Percentiles rank a stretch among this genome's conserved stretches.
These are phyloP conservation scores for Mollisia scopiformis DNA, from an alignment of 2,329 filamentous ascomycete genomes.

Conservation along the genomic window DNA sequence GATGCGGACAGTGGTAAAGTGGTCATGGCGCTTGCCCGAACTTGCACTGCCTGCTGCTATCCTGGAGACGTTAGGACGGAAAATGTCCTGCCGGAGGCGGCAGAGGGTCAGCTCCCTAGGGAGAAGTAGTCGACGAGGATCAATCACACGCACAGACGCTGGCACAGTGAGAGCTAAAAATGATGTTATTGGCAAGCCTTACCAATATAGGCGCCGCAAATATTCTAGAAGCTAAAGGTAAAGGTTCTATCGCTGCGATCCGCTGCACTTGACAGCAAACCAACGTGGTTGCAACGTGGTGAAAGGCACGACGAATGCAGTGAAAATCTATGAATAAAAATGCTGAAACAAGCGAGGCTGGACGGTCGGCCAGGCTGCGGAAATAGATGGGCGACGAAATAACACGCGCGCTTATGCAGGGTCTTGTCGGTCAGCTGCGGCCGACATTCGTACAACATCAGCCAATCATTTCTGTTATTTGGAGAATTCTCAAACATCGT, in stretches of 20 bases:
- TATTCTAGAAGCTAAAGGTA: no score
- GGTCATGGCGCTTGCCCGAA: conserved; percentile 9
- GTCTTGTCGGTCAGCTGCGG: conserved; percentile 1
- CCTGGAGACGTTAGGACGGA: conserved; percentile 2
- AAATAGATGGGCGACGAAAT: conserved; percentile 9
- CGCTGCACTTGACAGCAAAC: not conserved
- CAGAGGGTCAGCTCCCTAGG: not conserved
- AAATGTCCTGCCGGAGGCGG: not conserved
- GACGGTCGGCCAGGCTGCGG: not conserved
- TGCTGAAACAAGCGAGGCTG: conserved; percentile 19
- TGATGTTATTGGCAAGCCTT: not conserved
- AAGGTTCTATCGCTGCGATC: not conserved
- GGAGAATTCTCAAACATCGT: conserved; percentile 1
- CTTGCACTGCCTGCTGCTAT: conserved; percentile 9
- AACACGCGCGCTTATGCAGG: conserved; percentile 20
- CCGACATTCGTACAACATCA: not conserved
- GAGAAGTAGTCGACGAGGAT: not conserved
- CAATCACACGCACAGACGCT: not conserved
- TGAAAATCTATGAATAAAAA: conserved; percentile 11
- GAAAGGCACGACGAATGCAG: not conserved
- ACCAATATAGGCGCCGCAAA: not conserved
- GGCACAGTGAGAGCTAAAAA: not conserved
- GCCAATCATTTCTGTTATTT: conserved; percentile 14
- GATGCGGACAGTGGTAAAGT: conserved; percentile 1
- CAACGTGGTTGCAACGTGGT: conserved; percentile 4